Base-by-base conservation (phyloP, 352 stramenopile genomes). In the Phytophthora agathidicida region DNA sequence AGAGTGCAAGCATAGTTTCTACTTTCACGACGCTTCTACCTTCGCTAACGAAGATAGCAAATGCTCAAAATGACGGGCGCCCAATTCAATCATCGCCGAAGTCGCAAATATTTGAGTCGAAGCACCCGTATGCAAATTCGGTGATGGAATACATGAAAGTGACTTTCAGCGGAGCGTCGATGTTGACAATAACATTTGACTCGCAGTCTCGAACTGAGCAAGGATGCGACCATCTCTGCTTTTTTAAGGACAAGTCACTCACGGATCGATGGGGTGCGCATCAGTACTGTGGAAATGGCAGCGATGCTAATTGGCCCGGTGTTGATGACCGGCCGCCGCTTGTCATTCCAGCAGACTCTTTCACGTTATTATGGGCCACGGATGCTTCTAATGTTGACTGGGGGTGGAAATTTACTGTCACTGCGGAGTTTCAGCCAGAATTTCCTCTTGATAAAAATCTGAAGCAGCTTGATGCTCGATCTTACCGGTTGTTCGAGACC, bases 371-470 rank as follows among this genome's bases (percentile, higher is more conserved):
- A 16, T 97, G 93, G 83, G 77, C 66, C 42, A 93, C 87, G 0
- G 91, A 97, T 64, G 71, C 69, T 0, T 88, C 82, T 7, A 97
- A 96, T 57, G 86, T 93, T 22, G 89, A 96, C 20, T 97, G 91
- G 91, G 88, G 88, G 0, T 94, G 84, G 75, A 86, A 89, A 39
- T 93, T 95, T 37, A 89, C 73, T 7, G 82, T 94, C 0, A 71
- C 64, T 14, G 81, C 83, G 5, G 75, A 88, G 20, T 94, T 89
- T 63, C 47, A 72, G 8, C 61, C 72, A 1, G 58, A 81, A 8
- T 50, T 60, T 20, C 73, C 84, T 8, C 44, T 86, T 5, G 54
- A 83, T 14, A 67, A 90, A 26, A 67, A 48, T 8, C 37, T 89
- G 1, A 69, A 86, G 10, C 78, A 91, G 24, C 61, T 94, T 11